Conservation (phyloP, 169 alveolate species). For the Eimeria zaria region DNA sequence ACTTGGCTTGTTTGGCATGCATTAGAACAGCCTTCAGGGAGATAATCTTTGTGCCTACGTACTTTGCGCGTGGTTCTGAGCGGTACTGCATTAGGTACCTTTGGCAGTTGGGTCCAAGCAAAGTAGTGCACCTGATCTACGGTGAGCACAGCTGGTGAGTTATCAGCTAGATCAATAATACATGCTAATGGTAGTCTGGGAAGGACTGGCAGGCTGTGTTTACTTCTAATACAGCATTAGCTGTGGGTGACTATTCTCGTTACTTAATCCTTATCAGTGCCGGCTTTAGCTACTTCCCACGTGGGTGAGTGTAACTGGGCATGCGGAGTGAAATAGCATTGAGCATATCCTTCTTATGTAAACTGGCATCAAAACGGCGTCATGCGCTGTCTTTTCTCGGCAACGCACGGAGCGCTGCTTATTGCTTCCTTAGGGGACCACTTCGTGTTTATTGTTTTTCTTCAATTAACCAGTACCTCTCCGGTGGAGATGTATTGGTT, state of each 20-base stretch:
- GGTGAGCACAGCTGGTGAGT: slow-evolving; percentile 1
- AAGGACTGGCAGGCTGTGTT: not conserved
- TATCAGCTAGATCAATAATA: not conserved
- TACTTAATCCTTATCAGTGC: not conserved
- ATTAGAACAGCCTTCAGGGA: not conserved
- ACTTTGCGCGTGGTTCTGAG: not conserved
- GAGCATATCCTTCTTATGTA: not conserved
- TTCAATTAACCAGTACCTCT: not conserved
- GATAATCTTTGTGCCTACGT: too few relatives aligned
- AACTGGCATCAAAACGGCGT: not conserved
- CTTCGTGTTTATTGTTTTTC: too few relatives aligned
- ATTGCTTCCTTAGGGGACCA: too few relatives aligned
- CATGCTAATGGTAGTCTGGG: not conserved
- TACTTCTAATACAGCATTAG: not conserved
- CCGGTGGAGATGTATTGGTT: not conserved
- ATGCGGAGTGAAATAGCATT: too few relatives aligned
- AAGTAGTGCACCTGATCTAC: not conserved
- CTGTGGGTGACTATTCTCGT: not conserved
- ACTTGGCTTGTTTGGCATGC: not conserved
- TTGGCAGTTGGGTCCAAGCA: not conserved
- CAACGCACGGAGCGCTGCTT: not conserved
- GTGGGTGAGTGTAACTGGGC: not conserved
- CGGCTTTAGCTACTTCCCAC: not conserved
- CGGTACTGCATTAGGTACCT: not conserved
- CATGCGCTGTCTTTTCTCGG: not conserved